Evolutionary conservation across 495 filamentous ascomycete genomes (phyloP), one percentile per base, ranked within the genome.

Genomic region (Clavariopsis aquatica): DNA sequence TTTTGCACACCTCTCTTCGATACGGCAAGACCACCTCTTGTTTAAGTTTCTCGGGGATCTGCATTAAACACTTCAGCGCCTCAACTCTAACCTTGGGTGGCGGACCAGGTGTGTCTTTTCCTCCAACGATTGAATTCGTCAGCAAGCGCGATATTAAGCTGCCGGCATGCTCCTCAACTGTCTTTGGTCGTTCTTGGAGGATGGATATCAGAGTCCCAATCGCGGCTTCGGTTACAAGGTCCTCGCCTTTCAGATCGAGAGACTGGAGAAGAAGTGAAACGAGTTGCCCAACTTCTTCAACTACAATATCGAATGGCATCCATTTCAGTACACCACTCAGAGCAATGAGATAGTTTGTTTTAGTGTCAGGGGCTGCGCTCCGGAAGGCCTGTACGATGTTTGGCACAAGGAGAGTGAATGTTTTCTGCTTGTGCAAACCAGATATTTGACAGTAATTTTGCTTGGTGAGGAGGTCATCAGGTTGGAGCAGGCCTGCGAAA

Each of bases 211-310:
- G 77, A 8, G 80, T 88, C 15, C 80, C 78, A 34, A 91, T 81
- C 1, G 86, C 87, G 26, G 85, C 84, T 36, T 81, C 76, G 62
- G 89, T 85, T 28, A 89, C 81, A n/a, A 77, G 73, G 4, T 78
- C 71, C 15, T 71, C 74, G 13, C 73, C 64, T 57, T 82, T 75
- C 9, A 90, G 81, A 60, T 90, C 87, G n/a, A 91, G 78, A 51
- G 78, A 83, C 70, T 90, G 88, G 2, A 91, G 80, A 46, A 91
- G 82, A n/a, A 89, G 80, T 0, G 88, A 86, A 6, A 86, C 76
- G 20, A 91, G 76, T 19, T 78, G 79, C 20, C 78, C 78, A 10
- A 91, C 78, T 66, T 86, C 81, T 1, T 84, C 80, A 65, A 84
- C 78, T 22, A 89, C 81, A 46, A 91, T 78, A 19, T 74, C 64